Percentiles rank a stretch among this genome's conserved stretches.
Conservation (phyloP, 2,329 filamentous ascomycete genomes). For the Cryphonectria naterciae region DNA sequence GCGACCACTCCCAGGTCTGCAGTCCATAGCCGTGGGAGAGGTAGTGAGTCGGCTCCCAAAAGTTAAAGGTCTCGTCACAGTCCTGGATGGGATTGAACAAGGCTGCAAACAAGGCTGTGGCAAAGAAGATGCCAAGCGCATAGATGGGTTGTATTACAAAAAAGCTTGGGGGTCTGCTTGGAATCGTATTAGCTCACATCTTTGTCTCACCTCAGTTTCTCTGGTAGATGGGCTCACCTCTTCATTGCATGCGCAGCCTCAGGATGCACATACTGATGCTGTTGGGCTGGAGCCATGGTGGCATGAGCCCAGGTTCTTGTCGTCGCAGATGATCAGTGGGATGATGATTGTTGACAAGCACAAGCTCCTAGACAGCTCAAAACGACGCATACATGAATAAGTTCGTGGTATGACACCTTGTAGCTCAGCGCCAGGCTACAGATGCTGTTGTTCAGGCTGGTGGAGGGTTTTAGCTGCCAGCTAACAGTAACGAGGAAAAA, state of each 20-base stretch:
- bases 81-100: slow-evolving; percentile 90
- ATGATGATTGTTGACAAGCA: not conserved
- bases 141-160: slow-evolving; percentile 72
- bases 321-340: not conserved
- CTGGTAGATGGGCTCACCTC: slow-evolving; percentile 44
- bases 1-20: slow-evolving; percentile 99
- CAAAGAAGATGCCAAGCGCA: slow-evolving; percentile 80
- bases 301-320: not conserved
- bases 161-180: slow-evolving; percentile 51
- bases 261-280: slow-evolving; percentile 52
- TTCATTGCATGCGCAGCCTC: slow-evolving; percentile 55
- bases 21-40: slow-evolving; percentile 89
- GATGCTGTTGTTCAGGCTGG: not conserved
- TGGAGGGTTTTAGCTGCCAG: not conserved
- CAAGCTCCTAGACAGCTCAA: not conserved
- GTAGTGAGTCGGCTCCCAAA: slow-evolving; percentile 97
- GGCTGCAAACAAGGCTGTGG: slow-evolving; percentile 75
- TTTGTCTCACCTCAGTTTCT: not conserved
- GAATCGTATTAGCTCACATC: slow-evolving; percentile 14
- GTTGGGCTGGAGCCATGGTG: slow-evolving; percentile 30
- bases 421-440: not conserved
- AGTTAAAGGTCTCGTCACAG: slow-evolving; percentile 98
- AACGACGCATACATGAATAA: not conserved
- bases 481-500: not conserved
- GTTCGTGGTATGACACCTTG: not conserved